Evolutionary conservation across 495 filamentous ascomycete species (phyloP).

Genomic region (Cladorrhinum samala): DNA sequence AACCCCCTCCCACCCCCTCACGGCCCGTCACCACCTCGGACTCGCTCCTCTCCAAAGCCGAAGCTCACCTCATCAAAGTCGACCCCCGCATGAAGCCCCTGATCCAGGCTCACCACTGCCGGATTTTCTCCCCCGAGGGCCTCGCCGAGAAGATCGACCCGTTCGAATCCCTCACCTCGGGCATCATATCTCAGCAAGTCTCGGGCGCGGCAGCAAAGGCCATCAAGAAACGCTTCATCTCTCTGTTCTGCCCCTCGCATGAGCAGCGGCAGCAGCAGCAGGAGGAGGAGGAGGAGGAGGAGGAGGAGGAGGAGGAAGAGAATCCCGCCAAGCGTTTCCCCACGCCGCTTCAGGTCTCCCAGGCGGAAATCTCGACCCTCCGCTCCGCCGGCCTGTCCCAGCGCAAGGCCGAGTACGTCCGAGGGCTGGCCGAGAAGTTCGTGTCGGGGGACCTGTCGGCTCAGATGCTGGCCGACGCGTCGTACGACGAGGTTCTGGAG

Average conservation of each 20-base stretch:
- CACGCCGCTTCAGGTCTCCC: constrained; percentile 62
- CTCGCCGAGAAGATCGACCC: constrained; percentile 81
- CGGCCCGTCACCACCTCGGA: constrained; percentile 54
- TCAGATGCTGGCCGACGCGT: constrained; percentile 64
- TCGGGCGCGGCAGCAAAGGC: constrained; percentile 83
- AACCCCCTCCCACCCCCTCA: background rate
- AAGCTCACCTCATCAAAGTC: constrained; percentile 67
- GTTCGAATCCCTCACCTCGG: constrained; percentile 71
- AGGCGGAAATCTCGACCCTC: constrained; percentile 55
- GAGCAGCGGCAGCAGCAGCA: background rate
- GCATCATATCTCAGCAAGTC: constrained; percentile 95
- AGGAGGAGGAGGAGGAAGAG: background rate
- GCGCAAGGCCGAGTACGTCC: constrained; percentile 91
- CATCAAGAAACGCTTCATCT: constrained; percentile 80
- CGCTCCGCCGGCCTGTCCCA: constrained; percentile 82
- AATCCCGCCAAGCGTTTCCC: constrained; percentile 55
- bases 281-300: background rate
- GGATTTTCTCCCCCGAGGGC: constrained; percentile 73
- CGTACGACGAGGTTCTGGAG: constrained; percentile 79
- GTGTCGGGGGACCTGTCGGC: constrained; percentile 64
- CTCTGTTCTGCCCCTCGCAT: constrained; percentile 53
- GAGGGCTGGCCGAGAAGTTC: constrained; percentile 80
- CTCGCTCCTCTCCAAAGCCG: constrained; percentile 69
- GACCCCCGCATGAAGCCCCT: constrained; percentile 69
- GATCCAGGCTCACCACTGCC: constrained; percentile 69